These are phyloP conservation scores for Paramarasmius palmivorus DNA, from an alignment of 1,284 basidiomycete species.

Conservation along the genomic window DNA sequence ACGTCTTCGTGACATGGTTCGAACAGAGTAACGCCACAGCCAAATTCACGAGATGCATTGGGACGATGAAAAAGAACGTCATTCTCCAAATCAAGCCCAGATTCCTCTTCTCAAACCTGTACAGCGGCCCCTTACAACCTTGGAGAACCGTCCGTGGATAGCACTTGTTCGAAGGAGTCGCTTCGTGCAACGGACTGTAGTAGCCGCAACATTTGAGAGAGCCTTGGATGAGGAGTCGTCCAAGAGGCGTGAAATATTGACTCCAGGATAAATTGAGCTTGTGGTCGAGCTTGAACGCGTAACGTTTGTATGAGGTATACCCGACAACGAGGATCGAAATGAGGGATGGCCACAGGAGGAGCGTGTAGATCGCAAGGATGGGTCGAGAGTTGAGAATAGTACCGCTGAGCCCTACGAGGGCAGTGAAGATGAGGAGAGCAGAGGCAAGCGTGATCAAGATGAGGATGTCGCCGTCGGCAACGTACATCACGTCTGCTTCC, in stretches of 20 bases:
- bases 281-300: slow-evolving; percentile 68
- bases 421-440: slow-evolving; percentile 59
- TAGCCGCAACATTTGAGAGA: slow-evolving; percentile 74
- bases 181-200: slow-evolving; percentile 65
- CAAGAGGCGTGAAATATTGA: slow-evolving; percentile 57
- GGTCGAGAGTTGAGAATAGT: slow-evolving; percentile 74
- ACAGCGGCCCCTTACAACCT: slow-evolving; percentile 70
- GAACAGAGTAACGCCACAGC: slow-evolving; percentile 64
- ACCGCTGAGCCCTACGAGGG: slow-evolving; percentile 67
- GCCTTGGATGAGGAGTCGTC: slow-evolving; percentile 67
- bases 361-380: slow-evolving; percentile 69
- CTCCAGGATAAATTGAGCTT: slow-evolving; percentile 78
- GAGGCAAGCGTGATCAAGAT: slow-evolving; percentile 63
- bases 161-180: slow-evolving; percentile 60
- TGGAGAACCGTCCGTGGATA: slow-evolving; percentile 67
- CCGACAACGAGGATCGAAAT: slow-evolving; percentile 66
- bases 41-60: slow-evolving; percentile 66
- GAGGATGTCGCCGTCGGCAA: slow-evolving; percentile 58
- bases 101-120: slow-evolving; percentile 57
- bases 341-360: slow-evolving; percentile 72
- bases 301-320: slow-evolving; percentile 71
- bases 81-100: slow-evolving; percentile 54
- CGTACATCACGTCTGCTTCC: slow-evolving; percentile 52
- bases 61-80: slow-evolving; percentile 64
- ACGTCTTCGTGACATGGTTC: slow-evolving; percentile 69